These are phyloP conservation scores for Pseudogymnoascus sp. DNA, from an alignment of 2,329 filamentous ascomycete species.

Conservation along the genomic window DNA sequence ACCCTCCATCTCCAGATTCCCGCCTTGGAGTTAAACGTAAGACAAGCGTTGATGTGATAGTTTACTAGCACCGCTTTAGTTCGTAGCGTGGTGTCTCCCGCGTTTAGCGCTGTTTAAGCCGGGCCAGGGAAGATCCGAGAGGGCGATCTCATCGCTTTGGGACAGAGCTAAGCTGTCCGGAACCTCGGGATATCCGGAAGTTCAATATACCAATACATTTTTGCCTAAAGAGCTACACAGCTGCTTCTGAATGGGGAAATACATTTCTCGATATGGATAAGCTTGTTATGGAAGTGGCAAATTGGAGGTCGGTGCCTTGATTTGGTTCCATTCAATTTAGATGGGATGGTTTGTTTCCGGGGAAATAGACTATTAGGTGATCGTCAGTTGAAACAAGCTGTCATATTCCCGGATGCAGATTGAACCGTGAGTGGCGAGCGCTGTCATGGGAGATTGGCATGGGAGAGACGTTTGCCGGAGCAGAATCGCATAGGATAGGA, in stretches of 20 bases:
- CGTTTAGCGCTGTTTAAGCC: not conserved
- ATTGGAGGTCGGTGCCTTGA: not conserved
- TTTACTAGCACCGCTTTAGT: not conserved
- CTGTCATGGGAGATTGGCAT: not conserved
- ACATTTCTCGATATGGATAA: not conserved
- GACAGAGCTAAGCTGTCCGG: not conserved
- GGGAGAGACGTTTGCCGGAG: not conserved
- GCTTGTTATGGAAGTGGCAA: not conserved
- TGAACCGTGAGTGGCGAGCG: not conserved
- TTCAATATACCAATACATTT: not conserved
- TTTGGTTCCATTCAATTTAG: not conserved
- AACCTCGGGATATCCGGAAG: not conserved
- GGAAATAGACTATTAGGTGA: not conserved
- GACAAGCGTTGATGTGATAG: not conserved
- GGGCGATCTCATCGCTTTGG: not conserved
- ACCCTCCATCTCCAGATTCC: too few species aligned
- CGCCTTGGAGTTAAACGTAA: not conserved
- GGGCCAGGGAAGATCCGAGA: not conserved
- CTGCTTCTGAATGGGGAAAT: not conserved
- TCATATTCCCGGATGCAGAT: not conserved
- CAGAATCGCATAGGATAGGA: not conserved
- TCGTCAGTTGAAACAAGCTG: not conserved
- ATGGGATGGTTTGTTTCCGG: constrained; percentile 1
- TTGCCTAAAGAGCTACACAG: not conserved
- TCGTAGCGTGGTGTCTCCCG: not conserved